A percentile compares a stretch with the other conserved stretches of the same genome.
These are phyloP conservation scores for Sporothrix luriei DNA, from an alignment of 2,329 filamentous ascomycete species.

Conservation along the genomic window DNA sequence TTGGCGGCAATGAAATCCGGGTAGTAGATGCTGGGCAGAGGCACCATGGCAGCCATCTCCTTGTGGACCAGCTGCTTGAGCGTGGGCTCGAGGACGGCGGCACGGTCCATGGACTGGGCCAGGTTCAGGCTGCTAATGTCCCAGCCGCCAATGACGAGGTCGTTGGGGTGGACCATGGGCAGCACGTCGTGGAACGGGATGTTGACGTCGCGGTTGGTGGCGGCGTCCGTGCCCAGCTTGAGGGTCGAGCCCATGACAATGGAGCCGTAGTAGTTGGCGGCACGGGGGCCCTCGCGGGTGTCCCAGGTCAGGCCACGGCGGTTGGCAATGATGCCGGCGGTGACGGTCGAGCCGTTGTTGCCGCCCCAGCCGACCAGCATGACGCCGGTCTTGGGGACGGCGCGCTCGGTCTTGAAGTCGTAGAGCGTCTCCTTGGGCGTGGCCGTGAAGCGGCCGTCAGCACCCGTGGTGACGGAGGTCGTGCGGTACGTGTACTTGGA, in stretches of 20 bases:
- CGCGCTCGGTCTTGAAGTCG: slow-evolving; percentile 96
- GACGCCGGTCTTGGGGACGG: slow-evolving; percentile 88
- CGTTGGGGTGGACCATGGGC: slow-evolving; percentile 96
- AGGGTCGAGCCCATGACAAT: slow-evolving; percentile 96
- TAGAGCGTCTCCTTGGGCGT: slow-evolving; percentile 87
- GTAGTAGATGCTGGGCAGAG: slow-evolving; percentile 95
- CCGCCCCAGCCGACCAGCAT: slow-evolving; percentile 98
- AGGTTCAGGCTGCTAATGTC: slow-evolving; percentile 93
- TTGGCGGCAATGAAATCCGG: slow-evolving; percentile 99
- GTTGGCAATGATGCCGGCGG: slow-evolving; percentile 95
- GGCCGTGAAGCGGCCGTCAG: slow-evolving; percentile 76
- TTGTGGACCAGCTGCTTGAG: slow-evolving; percentile 88
- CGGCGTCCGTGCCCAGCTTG: slow-evolving; percentile 87
- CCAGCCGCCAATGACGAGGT: slow-evolving; percentile 94
- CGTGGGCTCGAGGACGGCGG: slow-evolving; percentile 90
- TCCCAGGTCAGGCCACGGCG: slow-evolving; percentile 85
- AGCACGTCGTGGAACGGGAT: slow-evolving; percentile 93
- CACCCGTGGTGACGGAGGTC: slow-evolving; percentile 72
- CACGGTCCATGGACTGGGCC: slow-evolving; percentile 91
- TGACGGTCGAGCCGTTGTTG: slow-evolving; percentile 97
- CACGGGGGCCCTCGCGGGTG: slow-evolving; percentile 81
- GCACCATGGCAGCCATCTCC: slow-evolving; percentile 87
- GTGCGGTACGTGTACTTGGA: slow-evolving; percentile 97
- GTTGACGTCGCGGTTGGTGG: slow-evolving; percentile 87
- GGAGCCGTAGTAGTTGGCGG: slow-evolving; percentile 97